These are phyloP conservation scores for Diplodia corticola DNA, from an alignment of 2,329 filamentous ascomycete species.

Conservation along the genomic window DNA sequence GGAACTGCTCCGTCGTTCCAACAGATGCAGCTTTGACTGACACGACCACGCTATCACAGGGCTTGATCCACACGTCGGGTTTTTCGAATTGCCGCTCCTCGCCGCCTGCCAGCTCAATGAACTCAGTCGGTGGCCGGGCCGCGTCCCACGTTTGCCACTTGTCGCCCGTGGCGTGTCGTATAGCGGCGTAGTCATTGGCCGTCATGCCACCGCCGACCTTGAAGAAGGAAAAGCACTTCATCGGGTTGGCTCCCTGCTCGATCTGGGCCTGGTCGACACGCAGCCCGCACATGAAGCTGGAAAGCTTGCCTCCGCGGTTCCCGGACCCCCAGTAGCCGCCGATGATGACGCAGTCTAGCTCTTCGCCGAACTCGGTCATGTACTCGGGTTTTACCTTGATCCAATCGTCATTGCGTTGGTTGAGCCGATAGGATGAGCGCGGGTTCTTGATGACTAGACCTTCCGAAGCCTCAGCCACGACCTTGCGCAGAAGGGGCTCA, in stretches of 20 bases:
- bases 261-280: constrained; percentile 70
- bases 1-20: constrained; percentile 73
- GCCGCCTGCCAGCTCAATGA: constrained; percentile 79
- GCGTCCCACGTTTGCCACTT: constrained; percentile 89
- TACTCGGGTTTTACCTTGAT: constrained; percentile 99
- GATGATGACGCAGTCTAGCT: constrained; percentile 83
- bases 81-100: constrained; percentile 69
- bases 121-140: constrained; percentile 72
- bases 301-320: constrained; percentile 75
- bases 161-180: constrained; percentile 80
- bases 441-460: constrained; percentile 94
- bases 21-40: constrained; percentile 86
- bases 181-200: constrained; percentile 78
- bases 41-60: constrained; percentile 81
- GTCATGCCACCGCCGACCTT: constrained; percentile 95
- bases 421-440: constrained; percentile 78
- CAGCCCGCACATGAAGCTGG: constrained; percentile 88
- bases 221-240: constrained; percentile 91
- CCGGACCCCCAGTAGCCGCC: constrained; percentile 93
- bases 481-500: constrained; percentile 74
- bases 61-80: constrained; percentile 92
- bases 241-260: constrained; percentile 55
- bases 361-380: constrained; percentile 94
- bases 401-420: constrained; percentile 93
- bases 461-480: constrained; percentile 84